Conservation (phyloP, 805 yeast genomes). For the Candida namnaoensis region DNA sequence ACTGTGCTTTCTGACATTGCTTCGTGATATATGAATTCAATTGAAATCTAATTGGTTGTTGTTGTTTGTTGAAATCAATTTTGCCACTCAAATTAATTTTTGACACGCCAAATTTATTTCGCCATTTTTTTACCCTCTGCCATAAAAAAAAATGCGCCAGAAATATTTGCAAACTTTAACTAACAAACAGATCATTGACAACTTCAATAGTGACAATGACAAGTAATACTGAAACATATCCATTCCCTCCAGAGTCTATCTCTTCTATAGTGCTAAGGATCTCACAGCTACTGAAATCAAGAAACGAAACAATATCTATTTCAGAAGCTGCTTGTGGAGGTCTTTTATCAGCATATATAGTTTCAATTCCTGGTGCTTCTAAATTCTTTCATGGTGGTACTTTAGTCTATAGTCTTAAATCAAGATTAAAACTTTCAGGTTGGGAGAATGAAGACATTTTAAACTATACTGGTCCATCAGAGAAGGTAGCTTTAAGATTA, state of each 20-base stretch:
- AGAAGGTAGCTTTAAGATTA: conserved; percentile 61
- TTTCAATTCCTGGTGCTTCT: conserved; percentile 82
- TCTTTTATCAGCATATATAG: conserved; percentile 67
- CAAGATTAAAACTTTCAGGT: conserved; percentile 67
- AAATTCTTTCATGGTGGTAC: conserved; percentile 79
- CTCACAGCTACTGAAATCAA: conserved; percentile 41
- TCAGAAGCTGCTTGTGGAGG: conserved; percentile 93
- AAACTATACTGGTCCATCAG: conserved; percentile 76
- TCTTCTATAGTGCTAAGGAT: conserved; percentile 43
- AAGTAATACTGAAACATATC: conserved; percentile 11
- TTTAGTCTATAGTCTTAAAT: conserved; percentile 66
- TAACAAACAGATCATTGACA: no score
- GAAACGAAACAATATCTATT: conserved; percentile 63
- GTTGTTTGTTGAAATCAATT: neutral
- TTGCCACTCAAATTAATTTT: neutral
- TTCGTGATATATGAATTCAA: neutral
- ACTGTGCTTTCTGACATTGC: conserved; percentile 2
- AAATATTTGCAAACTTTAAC: no score
- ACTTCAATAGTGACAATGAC: no score
- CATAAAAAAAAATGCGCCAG: no score
- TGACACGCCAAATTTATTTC: no score
- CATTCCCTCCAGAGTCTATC: conserved; percentile 56
- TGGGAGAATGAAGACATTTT: conserved; percentile 68
- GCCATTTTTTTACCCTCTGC: no score
- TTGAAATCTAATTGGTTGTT: neutral